Base-by-base conservation (phyloP, 2,329 filamentous ascomycete genomes). In the Ilyonectria sp. region DNA sequence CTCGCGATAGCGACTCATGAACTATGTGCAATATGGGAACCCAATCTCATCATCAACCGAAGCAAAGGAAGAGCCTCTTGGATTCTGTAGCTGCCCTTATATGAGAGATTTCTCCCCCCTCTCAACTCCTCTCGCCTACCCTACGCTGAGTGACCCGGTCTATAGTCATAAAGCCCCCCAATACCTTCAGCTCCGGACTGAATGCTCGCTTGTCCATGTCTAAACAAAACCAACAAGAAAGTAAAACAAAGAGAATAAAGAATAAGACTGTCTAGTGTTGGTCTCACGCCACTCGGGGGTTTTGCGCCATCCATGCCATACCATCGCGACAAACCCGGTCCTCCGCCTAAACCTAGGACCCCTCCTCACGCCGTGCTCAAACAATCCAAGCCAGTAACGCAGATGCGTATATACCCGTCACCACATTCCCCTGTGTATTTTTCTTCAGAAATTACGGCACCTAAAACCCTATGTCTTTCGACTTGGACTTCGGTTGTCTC, bases 401-500 rank as follows among this genome's bases (percentile, higher is more conserved):
- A 40, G 26, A 6, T 43, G 47, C 29, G 6, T 46, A 37, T 46
- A 26, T 35, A 65, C 35, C 35, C 37, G 8, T 29, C 35, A 15
- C 31, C 17, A 33, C 59, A 19, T 55, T 35, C 23, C 11, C 49
- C 23, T 33, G 21, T 49, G 19, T 40, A 21, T n/a, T n/a, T 37
- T 57, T 53, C 43, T 19, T 19, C 44, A 15, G 8, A 23, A 43
- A 37, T 49, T 46, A 13, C 62, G 69, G 63, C 63, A 63, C 61
- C 66, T 67, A 68, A 70, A 56, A 5, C 10, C 5, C 21, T 29
- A 35, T 10, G 17, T 56, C 11, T 60, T 67, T 63, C 71, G 76
- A 55, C 72, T 76, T 17, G 74, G 73, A 52, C 76, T 78, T 59
- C 75, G 65, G 37, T 76, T 72, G 15, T 70, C 61, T 62, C 68